These are phyloP conservation scores for Metschnikowia kunwiensis DNA, from an alignment of 805 yeast species.

Conservation along the genomic window DNA sequence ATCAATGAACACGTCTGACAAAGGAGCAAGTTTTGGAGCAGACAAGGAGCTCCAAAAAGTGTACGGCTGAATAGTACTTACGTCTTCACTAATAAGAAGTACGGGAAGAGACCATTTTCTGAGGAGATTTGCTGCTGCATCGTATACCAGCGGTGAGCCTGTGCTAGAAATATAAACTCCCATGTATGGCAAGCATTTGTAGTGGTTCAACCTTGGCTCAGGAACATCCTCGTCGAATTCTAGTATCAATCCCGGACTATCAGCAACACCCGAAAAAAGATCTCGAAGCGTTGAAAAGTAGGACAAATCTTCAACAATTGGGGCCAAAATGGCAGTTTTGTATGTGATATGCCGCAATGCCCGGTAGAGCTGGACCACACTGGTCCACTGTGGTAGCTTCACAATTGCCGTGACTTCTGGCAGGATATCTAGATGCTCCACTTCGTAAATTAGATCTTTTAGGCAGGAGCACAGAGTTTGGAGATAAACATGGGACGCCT, in stretches of 20 bases:
- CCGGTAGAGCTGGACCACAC: background rate
- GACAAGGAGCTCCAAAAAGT: conserved; percentile 4
- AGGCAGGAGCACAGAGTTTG: background rate
- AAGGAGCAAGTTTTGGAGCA: background rate
- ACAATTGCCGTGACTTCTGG: conserved; percentile 4
- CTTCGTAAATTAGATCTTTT: background rate
- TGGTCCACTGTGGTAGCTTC: background rate
- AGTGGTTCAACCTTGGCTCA: background rate
- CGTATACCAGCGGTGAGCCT: background rate
- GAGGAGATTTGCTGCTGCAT: background rate
- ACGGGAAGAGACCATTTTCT: conserved; percentile 2
- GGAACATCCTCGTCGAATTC: background rate
- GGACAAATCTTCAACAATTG: conserved; percentile 3
- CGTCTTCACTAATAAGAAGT: conserved; percentile 1
- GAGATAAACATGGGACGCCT: conserved; percentile 3
- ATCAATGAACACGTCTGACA: conserved; percentile 22
- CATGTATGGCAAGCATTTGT: conserved; percentile 12
- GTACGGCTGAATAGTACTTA: background rate
- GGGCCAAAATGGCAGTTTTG: conserved; percentile 7
- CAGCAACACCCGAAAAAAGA: background rate
- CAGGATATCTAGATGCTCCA: background rate
- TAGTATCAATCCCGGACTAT: conserved; percentile 2
- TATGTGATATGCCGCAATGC: background rate
- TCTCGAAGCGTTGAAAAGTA: conserved; percentile 2
- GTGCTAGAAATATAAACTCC: conserved; percentile 6